These are phyloP conservation scores for Spinellus fusiger DNA, from an alignment of 192 early-diverging fungal species.

Conservation along the genomic window DNA sequence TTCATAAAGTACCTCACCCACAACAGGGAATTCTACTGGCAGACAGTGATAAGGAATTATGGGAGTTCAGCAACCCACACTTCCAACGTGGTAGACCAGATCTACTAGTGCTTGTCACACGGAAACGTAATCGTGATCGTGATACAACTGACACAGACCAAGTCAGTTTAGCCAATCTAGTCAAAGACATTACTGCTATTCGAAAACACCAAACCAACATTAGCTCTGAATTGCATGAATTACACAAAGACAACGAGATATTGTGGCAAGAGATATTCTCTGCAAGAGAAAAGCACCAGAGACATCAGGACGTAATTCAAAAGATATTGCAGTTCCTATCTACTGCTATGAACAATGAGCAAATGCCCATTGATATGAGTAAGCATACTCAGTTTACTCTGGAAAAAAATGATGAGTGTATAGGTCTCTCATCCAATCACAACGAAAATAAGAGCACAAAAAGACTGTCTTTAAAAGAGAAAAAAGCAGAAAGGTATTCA, in stretches of 20 bases:
- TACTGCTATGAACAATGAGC: conserved; percentile 67
- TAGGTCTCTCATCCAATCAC: neutral
- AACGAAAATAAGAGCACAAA: neutral
- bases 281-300: conserved; percentile 70
- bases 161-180: conserved; percentile 41
- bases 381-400: conserved; percentile 3
- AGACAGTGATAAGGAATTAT: conserved; percentile 72
- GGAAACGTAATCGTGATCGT: conserved; percentile 54
- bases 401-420: conserved; percentile 4
- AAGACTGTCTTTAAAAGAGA: neutral
- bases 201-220: conserved; percentile 89
- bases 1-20: conserved; percentile 94
- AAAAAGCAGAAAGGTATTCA: neutral
- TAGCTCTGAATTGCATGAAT: conserved; percentile 74
- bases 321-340: conserved; percentile 92
- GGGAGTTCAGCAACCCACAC: conserved; percentile 89
- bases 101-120: conserved; percentile 77
- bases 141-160: conserved; percentile 35
- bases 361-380: conserved; percentile 17
- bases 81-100: conserved; percentile 90
- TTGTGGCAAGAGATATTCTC: conserved; percentile 81
- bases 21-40: conserved; percentile 82
- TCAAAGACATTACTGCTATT: conserved; percentile 81
- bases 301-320: conserved; percentile 89
- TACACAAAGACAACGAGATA: conserved; percentile 83